Conservation (phyloP, 129 eudicot species). For the Saposhnikovia divaricata region DNA sequence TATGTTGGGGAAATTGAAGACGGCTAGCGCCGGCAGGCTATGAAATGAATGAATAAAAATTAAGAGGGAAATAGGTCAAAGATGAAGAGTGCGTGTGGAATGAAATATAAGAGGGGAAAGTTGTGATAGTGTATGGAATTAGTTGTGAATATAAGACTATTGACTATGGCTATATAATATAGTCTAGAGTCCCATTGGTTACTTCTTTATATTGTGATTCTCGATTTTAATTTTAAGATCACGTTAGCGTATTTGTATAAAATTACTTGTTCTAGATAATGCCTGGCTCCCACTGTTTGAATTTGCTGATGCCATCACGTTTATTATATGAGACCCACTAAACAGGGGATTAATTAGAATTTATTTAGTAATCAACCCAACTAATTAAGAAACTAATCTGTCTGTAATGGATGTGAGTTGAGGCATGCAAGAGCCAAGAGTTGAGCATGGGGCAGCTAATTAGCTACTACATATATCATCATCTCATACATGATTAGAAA, state of each 20-base stretch:
- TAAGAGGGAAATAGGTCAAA: conserved; percentile 10
- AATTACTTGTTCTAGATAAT: neutral
- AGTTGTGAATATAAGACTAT: conserved; percentile 12
- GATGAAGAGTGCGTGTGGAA: conserved; percentile 28
- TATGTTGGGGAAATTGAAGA: conserved; percentile 6
- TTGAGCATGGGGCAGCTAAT: too few relatives aligned
- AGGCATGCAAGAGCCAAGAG: too few relatives aligned
- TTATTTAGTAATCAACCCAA: neutral
- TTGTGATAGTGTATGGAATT: neutral
- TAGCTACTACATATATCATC: too few relatives aligned
- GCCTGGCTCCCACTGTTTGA: neutral
- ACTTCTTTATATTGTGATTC: neutral
- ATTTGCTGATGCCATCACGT: neutral
- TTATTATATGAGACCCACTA: neutral
- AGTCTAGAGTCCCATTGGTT: neutral
- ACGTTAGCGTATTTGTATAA: neutral
- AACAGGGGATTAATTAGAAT: neutral
- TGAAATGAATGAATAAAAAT: neutral
- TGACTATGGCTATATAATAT: conserved; percentile 4
- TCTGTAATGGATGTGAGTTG: too few relatives aligned
- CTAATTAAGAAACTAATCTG: neutral
- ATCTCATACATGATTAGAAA: neutral
- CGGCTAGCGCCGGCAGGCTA: conserved; percentile 19
- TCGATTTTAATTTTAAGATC: neutral
- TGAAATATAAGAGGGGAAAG: neutral